A percentile compares a stretch with the other conserved stretches of the same genome.
phyloP scores from a whole-genome alignment of 2,329 filamentous ascomycete species.

The Colletotrichum filicis region DNA sequence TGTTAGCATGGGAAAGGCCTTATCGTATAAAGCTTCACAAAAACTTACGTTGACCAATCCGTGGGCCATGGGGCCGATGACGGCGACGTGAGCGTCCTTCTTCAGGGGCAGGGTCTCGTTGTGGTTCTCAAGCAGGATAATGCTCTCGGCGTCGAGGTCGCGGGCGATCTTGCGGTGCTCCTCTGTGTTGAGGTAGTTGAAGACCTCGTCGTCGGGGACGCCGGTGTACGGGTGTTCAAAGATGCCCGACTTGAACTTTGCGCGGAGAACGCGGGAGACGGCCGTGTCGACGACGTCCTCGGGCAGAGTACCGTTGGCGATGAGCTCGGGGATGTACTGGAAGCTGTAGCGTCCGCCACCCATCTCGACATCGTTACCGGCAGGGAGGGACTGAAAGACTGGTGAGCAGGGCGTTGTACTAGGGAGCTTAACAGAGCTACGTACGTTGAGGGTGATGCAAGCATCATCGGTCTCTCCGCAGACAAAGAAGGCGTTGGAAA shows the following conservation, averaged over 20 bases:
- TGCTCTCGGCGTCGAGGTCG: constrained; percentile 72
- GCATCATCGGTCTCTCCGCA: constrained; percentile 72
- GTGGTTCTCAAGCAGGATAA: constrained; percentile 70
- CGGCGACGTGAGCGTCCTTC: constrained; percentile 75
- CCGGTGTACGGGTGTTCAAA: constrained; percentile 77
- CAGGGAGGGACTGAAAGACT: constrained; percentile 62
- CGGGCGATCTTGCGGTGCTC: constrained; percentile 68
- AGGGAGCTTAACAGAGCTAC: constrained; percentile 30
- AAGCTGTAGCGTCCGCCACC: constrained; percentile 80
- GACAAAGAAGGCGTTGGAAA: constrained; percentile 73
- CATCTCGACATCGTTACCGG: constrained; percentile 81
- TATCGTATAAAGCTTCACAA: too few relatives aligned
- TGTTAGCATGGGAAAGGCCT: not conserved
- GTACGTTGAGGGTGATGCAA: constrained; percentile 69
- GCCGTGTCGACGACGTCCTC: constrained; percentile 71
- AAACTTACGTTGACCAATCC: constrained; percentile 73
- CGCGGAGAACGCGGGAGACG: constrained; percentile 71
- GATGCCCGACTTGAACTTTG: constrained; percentile 76
- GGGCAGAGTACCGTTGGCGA: constrained; percentile 70
- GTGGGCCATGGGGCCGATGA: constrained; percentile 81
- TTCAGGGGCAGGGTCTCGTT: constrained; percentile 62
- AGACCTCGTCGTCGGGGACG: constrained; percentile 64
- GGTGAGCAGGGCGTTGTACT: constrained; percentile 9
- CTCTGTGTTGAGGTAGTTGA: constrained; percentile 70
- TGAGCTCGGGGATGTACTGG: constrained; percentile 72